Evolutionary conservation across 129 eudicot species (phyloP).

Genomic region (Tagetes patula): DNA sequence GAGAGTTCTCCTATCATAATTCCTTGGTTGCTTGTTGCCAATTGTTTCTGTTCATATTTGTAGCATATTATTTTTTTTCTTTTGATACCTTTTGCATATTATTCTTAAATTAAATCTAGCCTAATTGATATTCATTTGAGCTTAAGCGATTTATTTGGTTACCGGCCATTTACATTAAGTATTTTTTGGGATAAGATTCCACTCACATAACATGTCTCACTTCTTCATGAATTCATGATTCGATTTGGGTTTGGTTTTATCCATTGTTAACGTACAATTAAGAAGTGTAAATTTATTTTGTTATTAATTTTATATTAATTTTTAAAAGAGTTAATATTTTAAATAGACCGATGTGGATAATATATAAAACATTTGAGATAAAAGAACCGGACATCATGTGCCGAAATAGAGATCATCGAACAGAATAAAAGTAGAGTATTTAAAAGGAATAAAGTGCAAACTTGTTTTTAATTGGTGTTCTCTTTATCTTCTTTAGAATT

Average conservation of each 20-base stretch:
- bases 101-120: neutral
- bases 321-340: no score
- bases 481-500: neutral
- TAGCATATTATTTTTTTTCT: neutral
- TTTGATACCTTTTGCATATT: neutral
- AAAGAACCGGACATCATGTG: neutral
- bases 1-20: neutral
- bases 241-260: neutral
- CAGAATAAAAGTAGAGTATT: neutral
- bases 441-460: neutral
- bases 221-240: neutral
- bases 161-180: neutral
- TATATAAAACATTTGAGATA: neutral
- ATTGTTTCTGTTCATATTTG: neutral
- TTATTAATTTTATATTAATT: neutral
- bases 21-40: neutral
- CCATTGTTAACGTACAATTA: constrained; percentile 6
- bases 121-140: neutral
- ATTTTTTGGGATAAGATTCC: neutral
- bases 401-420: neutral
- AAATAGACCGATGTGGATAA: neutral
- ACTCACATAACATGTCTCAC: neutral
- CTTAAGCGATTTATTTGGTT: constrained; percentile 7
- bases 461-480: neutral
- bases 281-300: neutral